Evolutionary conservation across 345 rosid genomes (phyloP).

Genomic region (Microcos paniculata): DNA sequence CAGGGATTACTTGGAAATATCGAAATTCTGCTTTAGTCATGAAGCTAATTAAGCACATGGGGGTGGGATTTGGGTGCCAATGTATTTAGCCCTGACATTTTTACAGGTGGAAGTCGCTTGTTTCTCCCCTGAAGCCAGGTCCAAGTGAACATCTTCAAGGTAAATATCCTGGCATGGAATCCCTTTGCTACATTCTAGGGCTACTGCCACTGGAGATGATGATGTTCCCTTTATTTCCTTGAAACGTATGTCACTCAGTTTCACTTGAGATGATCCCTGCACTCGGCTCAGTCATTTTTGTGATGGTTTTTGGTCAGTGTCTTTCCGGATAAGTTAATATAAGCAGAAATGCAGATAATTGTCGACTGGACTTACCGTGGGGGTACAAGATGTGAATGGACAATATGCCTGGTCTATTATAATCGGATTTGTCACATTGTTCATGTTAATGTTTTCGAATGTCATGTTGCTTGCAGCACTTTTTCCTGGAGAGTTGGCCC

Average conservation of each 20-base stretch:
- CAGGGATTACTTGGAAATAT: background rate
- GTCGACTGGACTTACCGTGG: slow-evolving; percentile 26
- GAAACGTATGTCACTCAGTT: slow-evolving; percentile 30
- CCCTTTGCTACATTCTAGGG: slow-evolving; percentile 31
- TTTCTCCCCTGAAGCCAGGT: slow-evolving; percentile 35
- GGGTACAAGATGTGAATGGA: slow-evolving; percentile 44
- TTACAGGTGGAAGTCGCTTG: slow-evolving; percentile 45
- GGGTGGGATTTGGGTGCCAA: slow-evolving; percentile 57
- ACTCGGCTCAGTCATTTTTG: background rate
- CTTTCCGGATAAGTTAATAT: background rate
- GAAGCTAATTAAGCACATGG: slow-evolving; percentile 45
- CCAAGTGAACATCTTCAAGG: slow-evolving; percentile 52
- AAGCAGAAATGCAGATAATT: background rate
- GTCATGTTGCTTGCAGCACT: slow-evolving; percentile 62
- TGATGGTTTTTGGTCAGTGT: background rate
- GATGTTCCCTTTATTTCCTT: slow-evolving; percentile 41
- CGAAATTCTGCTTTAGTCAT: background rate
- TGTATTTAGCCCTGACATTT: slow-evolving; percentile 50
- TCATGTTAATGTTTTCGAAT: slow-evolving; percentile 50
- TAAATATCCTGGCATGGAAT: slow-evolving; percentile 34
- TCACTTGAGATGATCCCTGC: slow-evolving; percentile 34
- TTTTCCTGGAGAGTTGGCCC: slow-evolving; percentile 55
- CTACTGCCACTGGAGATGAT: slow-evolving; percentile 33
- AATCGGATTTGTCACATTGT: slow-evolving; percentile 53
- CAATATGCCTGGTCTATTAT: slow-evolving; percentile 61